Evolutionary conservation across 108 stramenopile genomes (phyloP), one percentile per base, ranked within the genome.

Genomic region (Nitzschia palea): DNA sequence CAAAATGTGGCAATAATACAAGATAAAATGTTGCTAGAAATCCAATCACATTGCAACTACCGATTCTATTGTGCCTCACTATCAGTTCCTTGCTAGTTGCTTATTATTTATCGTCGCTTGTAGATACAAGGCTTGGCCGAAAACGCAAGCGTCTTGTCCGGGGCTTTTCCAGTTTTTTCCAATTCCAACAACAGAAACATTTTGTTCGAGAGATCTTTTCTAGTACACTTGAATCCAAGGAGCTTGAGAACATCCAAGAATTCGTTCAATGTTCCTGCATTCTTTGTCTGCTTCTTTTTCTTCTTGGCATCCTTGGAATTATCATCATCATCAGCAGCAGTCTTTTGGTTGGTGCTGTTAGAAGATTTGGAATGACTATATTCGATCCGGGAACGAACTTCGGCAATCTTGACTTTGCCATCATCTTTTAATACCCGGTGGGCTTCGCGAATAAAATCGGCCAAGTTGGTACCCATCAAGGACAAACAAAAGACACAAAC

Each of bases 1-100:
- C 65, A 98, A 98, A 71, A 85, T 99, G 76, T 99, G 99, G 99
- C 87, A 96, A 58, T 97, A 86, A 65, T n/a, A n/a, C n/a, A n/a
- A n/a, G n/a, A n/a, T n/a, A n/a, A n/a, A n/a, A n/a, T n/a, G n/a
- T n/a, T n/a, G n/a, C n/a, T n/a, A n/a, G 47, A 26, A 54, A 67
- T 17, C 3, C 15, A n/a, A 62, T 62, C 23, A 1, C 51, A 2
- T 2, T 2, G 55, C 55, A 34, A 34, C 15, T 4, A 31, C 6
- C 6, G 37, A 40, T 40, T 10, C 6, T 10, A 40, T 40, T 40
- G 37, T 40, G 12, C 12, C 37, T n/a, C n/a, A n/a, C 37, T 40
- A 27, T 2, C 55, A 4, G 48, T 32, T 3, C 25, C 1, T 42
- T 34, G 59, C 40, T 60, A 60, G 18, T 37, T 23, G 8, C 17